Evolutionary conservation across 78 protist genomes (phyloP).

Genomic region (Mastigamoeba balamuthi): DNA sequence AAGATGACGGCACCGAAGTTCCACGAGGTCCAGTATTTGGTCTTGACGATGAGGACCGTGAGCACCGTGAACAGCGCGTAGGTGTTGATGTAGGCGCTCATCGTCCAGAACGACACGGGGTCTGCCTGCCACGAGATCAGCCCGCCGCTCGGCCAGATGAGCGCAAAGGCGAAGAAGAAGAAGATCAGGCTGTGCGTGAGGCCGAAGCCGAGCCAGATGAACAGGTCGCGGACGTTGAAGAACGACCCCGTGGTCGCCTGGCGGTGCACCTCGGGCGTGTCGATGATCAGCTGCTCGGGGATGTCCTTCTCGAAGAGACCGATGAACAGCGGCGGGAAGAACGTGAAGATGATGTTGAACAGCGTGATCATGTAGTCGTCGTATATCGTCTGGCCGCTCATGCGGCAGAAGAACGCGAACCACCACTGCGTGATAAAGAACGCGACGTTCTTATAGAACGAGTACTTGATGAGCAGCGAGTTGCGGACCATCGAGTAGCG

Average conservation of each 20-base stretch:
- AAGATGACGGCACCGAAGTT: not conserved
- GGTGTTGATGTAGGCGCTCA: too few species aligned
- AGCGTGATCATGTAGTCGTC: slow-evolving; percentile 39
- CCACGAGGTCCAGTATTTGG: not conserved
- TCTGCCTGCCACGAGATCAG: too few species aligned
- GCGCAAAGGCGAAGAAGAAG: not conserved
- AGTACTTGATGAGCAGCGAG: slow-evolving; percentile 44
- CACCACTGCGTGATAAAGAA: slow-evolving; percentile 35
- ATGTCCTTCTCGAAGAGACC: slow-evolving; percentile 30
- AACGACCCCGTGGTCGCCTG: not conserved
- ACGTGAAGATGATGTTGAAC: slow-evolving; percentile 60
- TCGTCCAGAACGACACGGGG: too few species aligned
- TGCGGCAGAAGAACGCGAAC: slow-evolving; percentile 32
- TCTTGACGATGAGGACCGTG: too few species aligned
- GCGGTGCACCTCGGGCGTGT: slow-evolving; percentile 9
- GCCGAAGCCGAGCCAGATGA: not conserved
- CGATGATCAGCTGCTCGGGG: slow-evolving; percentile 6
- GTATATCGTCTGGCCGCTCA: slow-evolving; percentile 49
- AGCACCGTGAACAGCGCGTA: too few species aligned
- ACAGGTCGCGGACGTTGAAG: not conserved
- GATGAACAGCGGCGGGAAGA: slow-evolving; percentile 40
- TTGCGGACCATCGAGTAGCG: slow-evolving; percentile 53
- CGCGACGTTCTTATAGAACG: slow-evolving; percentile 68
- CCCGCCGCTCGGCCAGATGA: too few species aligned
- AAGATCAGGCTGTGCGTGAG: not conserved